Evolutionary conservation across 768 basidiomycete genomes (phyloP).

Genomic region (Boletales sp.): DNA sequence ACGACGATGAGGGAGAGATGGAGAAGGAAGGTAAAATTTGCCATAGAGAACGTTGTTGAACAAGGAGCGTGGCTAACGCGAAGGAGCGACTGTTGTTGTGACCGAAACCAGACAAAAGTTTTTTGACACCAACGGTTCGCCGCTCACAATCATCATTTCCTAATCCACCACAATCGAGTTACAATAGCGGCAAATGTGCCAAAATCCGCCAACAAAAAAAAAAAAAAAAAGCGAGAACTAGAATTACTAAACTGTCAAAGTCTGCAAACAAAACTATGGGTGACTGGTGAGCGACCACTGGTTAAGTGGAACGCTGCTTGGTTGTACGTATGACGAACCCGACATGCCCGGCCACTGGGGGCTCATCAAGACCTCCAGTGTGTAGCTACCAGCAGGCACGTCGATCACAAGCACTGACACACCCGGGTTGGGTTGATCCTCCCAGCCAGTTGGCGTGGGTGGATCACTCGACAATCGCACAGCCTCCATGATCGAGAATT

Average conservation of each 20-base stretch:
- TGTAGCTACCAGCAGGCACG: constrained; percentile 64
- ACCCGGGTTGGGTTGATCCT: constrained; percentile 73
- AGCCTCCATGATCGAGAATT: constrained; percentile 55
- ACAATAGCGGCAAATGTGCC: background rate
- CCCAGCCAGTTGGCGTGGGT: constrained; percentile 49
- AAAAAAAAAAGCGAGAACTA: background rate
- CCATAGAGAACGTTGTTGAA: constrained; percentile 36
- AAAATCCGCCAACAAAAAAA: constrained; percentile 6
- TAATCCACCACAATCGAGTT: constrained; percentile 4
- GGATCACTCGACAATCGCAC: constrained; percentile 59
- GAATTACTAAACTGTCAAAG: background rate
- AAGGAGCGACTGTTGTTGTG: constrained; percentile 15
- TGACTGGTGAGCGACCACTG: constrained; percentile 82
- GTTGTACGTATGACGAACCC: constrained; percentile 58
- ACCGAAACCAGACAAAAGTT: background rate
- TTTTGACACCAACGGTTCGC: constrained; percentile 18
- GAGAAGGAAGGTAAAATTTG: constrained; percentile 55
- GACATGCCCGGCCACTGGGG: constrained; percentile 86
- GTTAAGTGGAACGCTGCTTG: constrained; percentile 64
- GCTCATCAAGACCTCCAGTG: constrained; percentile 82
- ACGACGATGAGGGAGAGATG: constrained; percentile 53
- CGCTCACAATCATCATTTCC: constrained; percentile 6
- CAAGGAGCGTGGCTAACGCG: constrained; percentile 15
- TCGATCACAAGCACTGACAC: constrained; percentile 79
- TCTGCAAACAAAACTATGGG: constrained; percentile 20